Evolutionary conservation across 2,329 filamentous ascomycete species (phyloP).

Genomic region (Ceratocystis huliohia): DNA sequence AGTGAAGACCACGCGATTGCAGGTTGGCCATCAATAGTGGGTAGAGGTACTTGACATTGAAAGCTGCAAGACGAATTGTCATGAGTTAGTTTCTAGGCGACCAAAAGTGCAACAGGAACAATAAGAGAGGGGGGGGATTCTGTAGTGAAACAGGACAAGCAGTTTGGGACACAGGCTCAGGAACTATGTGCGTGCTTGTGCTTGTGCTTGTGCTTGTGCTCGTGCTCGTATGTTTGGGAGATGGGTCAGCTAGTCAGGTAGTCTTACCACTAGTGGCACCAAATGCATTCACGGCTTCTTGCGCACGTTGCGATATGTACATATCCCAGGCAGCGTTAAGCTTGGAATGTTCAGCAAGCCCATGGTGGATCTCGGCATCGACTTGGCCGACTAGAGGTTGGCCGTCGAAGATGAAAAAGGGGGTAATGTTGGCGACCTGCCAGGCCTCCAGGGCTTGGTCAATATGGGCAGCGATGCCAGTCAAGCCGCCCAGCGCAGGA

Average conservation of each 20-base stretch:
- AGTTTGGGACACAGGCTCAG: background rate
- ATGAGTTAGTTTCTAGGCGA: background rate
- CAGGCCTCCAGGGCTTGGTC: conserved; percentile 63
- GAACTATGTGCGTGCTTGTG: too few species aligned
- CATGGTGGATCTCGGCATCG: conserved; percentile 51
- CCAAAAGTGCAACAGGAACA: background rate
- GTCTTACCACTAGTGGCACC: conserved; percentile 57
- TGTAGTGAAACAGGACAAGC: background rate
- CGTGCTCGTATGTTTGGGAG: too few species aligned
- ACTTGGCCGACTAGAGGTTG: conserved; percentile 67
- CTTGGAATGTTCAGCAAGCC: conserved; percentile 52
- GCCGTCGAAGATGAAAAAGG: conserved; percentile 85
- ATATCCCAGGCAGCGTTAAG: conserved; percentile 74
- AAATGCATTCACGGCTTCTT: conserved; percentile 74
- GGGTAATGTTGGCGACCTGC: conserved; percentile 56
- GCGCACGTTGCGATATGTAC: conserved; percentile 69
- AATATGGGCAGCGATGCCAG: conserved; percentile 63
- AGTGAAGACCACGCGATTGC: conserved; percentile 54
- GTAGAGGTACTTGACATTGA: conserved; percentile 58
- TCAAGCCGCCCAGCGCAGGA: conserved; percentile 77
- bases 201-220: too few species aligned
- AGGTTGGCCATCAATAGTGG: conserved; percentile 66
- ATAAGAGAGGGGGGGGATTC: background rate
- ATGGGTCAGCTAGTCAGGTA: background rate
- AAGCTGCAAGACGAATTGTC: conserved; percentile 40